Percentiles rank a stretch among this genome's conserved stretches.
Conservation (phyloP, 1,284 basidiomycete genomes). For the Testicularia cyperi region DNA sequence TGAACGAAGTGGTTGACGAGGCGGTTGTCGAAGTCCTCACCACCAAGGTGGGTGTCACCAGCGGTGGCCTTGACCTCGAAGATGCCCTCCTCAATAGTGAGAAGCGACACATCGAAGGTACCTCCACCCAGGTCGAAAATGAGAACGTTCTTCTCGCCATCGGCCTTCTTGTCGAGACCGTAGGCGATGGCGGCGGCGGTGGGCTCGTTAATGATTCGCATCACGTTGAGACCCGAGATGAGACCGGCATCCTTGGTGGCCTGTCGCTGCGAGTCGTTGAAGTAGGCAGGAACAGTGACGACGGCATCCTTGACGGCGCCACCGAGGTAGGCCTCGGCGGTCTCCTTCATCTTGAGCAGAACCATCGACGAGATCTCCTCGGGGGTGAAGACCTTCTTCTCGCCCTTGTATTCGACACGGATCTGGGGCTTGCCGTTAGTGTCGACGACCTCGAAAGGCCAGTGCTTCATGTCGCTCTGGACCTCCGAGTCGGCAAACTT, state of each 20-base stretch:
- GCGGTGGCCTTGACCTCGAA: conserved; percentile 99
- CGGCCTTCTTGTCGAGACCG: conserved; percentile 82
- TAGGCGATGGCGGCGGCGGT: conserved; percentile 93
- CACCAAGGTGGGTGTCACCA: conserved; percentile 97
- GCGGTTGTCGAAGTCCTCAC: conserved; percentile 96
- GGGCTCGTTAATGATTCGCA: conserved; percentile 95
- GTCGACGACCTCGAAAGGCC: conserved; percentile 85
- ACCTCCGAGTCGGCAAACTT: conserved; percentile 83
- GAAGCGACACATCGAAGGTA: conserved; percentile 97
- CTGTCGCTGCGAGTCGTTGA: conserved; percentile 95
- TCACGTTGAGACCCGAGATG: conserved; percentile 85
- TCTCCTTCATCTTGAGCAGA: conserved; percentile 96
- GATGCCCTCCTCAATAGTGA: conserved; percentile 97
- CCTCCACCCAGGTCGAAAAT: conserved; percentile 99
- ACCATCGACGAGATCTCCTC: conserved; percentile 99
- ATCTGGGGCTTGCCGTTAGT: conserved; percentile 84
- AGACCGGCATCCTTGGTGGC: conserved; percentile 92
- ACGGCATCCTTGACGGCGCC: conserved; percentile 79
- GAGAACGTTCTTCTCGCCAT: conserved; percentile 85
- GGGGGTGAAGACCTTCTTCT: conserved; percentile 88
- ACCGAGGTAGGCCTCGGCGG: conserved; percentile 94
- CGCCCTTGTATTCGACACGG: conserved; percentile 83
- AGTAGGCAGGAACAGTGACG: conserved; percentile 88
- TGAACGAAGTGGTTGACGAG: conserved; percentile 97
- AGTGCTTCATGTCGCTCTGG: conserved; percentile 91